Conservation (phyloP, 345 rosid species). For the Firmiana major region DNA sequence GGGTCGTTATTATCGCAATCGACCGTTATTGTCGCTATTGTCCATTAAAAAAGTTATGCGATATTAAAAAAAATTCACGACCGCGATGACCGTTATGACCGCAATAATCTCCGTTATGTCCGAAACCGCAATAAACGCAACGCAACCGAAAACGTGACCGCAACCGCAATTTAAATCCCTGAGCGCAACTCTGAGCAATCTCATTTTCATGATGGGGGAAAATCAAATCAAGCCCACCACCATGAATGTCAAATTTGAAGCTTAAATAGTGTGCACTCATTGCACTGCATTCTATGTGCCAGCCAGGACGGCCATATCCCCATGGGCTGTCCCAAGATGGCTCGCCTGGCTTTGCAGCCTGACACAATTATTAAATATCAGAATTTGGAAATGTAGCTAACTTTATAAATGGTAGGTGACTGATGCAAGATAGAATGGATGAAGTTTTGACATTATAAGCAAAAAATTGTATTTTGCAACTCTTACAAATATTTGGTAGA, state of each 20-base stretch:
- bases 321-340: slow-evolving; percentile 88
- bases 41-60: no score
- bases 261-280: slow-evolving; percentile 79
- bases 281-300: slow-evolving; percentile 99
- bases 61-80: no score
- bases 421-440: background rate
- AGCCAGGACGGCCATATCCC: slow-evolving; percentile 95
- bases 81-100: no score
- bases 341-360: slow-evolving; percentile 91
- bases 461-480: no score
- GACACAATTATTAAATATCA: slow-evolving; percentile 23
- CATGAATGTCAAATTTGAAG: slow-evolving; percentile 72
- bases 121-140: no score
- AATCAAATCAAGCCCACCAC: slow-evolving; percentile 76
- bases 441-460: background rate
- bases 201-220: slow-evolving; percentile 92
- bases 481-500: no score
- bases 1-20: no score
- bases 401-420: background rate
- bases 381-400: background rate
- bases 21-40: no score
- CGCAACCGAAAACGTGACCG: no score
- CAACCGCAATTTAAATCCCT: no score
- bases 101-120: no score
- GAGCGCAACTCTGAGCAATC: slow-evolving; percentile 79